A percentile compares a stretch with the other conserved stretches of the same genome.
Conservation (phyloP, 768 basidiomycete genomes). For the Boletus reticulatus region DNA sequence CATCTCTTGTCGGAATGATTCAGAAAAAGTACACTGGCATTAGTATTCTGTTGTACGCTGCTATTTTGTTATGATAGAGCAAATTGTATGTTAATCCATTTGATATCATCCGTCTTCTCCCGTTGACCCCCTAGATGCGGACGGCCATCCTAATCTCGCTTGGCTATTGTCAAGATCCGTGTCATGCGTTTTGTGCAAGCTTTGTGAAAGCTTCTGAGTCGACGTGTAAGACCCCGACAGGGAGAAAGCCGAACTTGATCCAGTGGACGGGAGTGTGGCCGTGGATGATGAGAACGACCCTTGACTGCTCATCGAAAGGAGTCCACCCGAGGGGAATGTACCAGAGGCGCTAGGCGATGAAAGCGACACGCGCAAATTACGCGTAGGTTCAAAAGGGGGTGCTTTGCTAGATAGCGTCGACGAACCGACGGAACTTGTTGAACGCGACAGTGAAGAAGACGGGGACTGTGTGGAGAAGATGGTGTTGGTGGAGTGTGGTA, state of each 20-base stretch:
- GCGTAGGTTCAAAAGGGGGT: slow-evolving; percentile 51
- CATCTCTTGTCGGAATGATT: not conserved
- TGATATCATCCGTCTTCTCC: slow-evolving; percentile 17
- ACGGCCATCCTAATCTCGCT: slow-evolving; percentile 9
- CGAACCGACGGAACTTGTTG: slow-evolving; percentile 27
- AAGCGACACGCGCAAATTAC: slow-evolving; percentile 24
- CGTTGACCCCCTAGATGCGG: slow-evolving; percentile 11
- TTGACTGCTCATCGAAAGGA: slow-evolving; percentile 12
- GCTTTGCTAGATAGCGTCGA: slow-evolving; percentile 54
- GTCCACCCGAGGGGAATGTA: slow-evolving; percentile 8
- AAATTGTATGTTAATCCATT: slow-evolving; percentile 6
- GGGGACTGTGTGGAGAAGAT: slow-evolving; percentile 18
- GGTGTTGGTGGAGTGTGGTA: slow-evolving; percentile 16
- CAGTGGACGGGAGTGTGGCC: slow-evolving; percentile 5
- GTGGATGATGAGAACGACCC: slow-evolving; percentile 20
- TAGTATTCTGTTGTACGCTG: not conserved
- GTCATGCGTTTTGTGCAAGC: slow-evolving; percentile 7
- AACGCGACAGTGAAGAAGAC: slow-evolving; percentile 27
- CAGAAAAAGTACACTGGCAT: not conserved
- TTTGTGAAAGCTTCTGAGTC: slow-evolving; percentile 9
- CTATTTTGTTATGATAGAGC: not conserved
- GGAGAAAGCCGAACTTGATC: slow-evolving; percentile 10
- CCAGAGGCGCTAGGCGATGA: slow-evolving; percentile 19
- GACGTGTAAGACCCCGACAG: slow-evolving; percentile 15
- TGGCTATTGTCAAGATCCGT: slow-evolving; percentile 3